These are phyloP conservation scores for Hyparrhenia diplandra DNA, from an alignment of 176 grass and related monocot species.

Conservation along the genomic window DNA sequence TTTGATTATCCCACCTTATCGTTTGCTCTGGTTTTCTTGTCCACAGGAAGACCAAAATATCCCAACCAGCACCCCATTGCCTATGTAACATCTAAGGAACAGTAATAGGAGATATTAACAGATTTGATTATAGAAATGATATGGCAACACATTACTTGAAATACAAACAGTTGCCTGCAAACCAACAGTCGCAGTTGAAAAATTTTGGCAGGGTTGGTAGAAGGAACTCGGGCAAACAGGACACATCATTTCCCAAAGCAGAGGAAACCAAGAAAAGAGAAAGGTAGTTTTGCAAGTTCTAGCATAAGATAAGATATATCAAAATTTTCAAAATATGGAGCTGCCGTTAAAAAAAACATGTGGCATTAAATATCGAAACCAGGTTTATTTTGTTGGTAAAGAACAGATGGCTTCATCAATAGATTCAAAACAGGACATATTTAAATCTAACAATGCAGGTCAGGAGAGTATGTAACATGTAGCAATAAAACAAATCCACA, in stretches of 20 bases:
- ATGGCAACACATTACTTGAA: not conserved
- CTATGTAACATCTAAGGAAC: conserved; percentile 68
- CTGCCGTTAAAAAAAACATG: not conserved
- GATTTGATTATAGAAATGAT: conserved; percentile 19
- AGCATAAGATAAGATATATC: not conserved
- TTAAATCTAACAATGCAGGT: not conserved
- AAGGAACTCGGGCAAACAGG: conserved; percentile 87
- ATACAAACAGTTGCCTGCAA: conserved; percentile 52
- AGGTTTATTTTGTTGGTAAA: not conserved
- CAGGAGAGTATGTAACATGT: conserved; percentile 5
- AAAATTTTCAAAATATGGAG: not conserved
- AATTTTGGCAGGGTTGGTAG: conserved; percentile 65
- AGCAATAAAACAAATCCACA: not conserved
- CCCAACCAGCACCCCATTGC: conserved; percentile 93
- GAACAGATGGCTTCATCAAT: not conserved
- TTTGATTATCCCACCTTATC: conserved; percentile 65
- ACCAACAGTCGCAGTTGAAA: conserved; percentile 69
- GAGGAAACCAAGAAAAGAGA: not conserved
- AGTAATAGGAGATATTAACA: conserved; percentile 7
- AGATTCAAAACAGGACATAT: not conserved
- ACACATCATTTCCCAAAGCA: conserved; percentile 76
- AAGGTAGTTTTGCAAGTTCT: not conserved
- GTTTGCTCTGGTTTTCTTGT: conserved; percentile 70
- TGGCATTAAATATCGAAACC: conserved; percentile 10
- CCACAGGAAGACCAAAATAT: conserved; percentile 74